A percentile compares a stretch with the other conserved stretches of the same genome.
Evolutionary conservation across 106 monocot genomes (phyloP).

Genomic region (Xerophyta viscosa): DNA sequence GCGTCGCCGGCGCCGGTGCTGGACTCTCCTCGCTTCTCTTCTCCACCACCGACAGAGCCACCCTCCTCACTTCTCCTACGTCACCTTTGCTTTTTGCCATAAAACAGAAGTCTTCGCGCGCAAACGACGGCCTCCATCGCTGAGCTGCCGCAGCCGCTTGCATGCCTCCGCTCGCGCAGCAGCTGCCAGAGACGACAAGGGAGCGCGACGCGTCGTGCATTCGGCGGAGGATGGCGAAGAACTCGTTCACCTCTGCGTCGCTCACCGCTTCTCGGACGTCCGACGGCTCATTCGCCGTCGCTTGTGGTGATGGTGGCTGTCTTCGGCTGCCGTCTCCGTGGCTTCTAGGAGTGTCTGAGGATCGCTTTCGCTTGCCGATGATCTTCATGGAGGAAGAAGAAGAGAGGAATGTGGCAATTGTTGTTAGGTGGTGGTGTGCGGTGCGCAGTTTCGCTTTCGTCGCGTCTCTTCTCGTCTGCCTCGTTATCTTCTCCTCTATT

Average conservation of each 20-base stretch:
- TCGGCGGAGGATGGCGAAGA: constrained; percentile 39
- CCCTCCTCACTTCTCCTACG: not conserved
- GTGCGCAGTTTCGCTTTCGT: no score
- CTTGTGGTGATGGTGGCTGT: no score
- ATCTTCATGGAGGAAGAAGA: no score
- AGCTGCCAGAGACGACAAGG: not conserved
- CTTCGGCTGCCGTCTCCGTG: no score
- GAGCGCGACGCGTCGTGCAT: constrained; percentile 6
- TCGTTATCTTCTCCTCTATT: no score
- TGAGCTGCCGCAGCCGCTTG: not conserved
- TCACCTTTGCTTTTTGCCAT: not conserved
- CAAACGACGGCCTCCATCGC: constrained; percentile 26
- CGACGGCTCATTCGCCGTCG: no score
- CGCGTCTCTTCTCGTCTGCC: no score
- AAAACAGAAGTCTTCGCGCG: constrained; percentile 24
- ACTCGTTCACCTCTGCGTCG: constrained; percentile 42
- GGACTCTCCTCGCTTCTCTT: not conserved
- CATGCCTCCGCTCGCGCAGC: not conserved
- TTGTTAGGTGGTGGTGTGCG: no score
- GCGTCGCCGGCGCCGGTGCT: no score
- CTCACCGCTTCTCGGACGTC: constrained; percentile 11
- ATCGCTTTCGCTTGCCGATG: no score
- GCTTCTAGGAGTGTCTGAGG: no score
- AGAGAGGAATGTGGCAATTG: no score
- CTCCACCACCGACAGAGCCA: not conserved